A percentile compares a stretch with the other conserved stretches of the same genome.
Evolutionary conservation across 148 eudicot genomes (phyloP).

Genomic region (Cornus controversa): DNA sequence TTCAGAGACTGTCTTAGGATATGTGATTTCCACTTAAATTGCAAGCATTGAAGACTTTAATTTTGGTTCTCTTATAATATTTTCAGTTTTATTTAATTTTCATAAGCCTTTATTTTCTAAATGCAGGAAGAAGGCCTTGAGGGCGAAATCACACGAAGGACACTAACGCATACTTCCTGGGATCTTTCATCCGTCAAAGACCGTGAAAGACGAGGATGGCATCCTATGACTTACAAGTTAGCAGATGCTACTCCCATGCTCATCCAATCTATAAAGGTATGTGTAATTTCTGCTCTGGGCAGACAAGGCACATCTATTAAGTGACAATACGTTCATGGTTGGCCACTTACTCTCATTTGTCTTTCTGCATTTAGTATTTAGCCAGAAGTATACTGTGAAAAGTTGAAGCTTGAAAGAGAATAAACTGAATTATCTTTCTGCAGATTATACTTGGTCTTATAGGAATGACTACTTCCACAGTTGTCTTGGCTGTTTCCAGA

Average conservation of each 20-base stretch:
- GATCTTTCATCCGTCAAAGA: slow-evolving; percentile 65
- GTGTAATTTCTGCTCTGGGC: slow-evolving; percentile 6
- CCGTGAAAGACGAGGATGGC: slow-evolving; percentile 88
- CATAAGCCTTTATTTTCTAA: not conserved
- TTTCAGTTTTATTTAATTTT: not conserved
- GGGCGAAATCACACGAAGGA: slow-evolving; percentile 74
- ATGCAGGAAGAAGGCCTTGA: slow-evolving; percentile 82
- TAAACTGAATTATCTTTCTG: too few species aligned
- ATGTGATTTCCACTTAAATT: not conserved
- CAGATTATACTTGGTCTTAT: too few species aligned
- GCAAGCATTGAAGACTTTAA: not conserved
- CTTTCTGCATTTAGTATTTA: not conserved
- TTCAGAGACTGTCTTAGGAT: not conserved
- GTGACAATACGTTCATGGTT: not conserved
- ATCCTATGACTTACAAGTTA: slow-evolving; percentile 81
- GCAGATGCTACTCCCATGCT: slow-evolving; percentile 78
- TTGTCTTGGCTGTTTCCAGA: not conserved
- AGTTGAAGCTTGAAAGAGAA: not conserved
- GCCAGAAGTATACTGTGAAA: not conserved
- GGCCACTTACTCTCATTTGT: not conserved
- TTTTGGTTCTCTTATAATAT: not conserved
- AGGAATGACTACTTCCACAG: not conserved
- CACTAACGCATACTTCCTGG: slow-evolving; percentile 86
- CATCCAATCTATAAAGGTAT: slow-evolving; percentile 83
- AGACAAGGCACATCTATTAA: not conserved